Evolutionary conservation across 1,284 basidiomycete species (phyloP).

Genomic region (Ceratobasidium sp.): DNA sequence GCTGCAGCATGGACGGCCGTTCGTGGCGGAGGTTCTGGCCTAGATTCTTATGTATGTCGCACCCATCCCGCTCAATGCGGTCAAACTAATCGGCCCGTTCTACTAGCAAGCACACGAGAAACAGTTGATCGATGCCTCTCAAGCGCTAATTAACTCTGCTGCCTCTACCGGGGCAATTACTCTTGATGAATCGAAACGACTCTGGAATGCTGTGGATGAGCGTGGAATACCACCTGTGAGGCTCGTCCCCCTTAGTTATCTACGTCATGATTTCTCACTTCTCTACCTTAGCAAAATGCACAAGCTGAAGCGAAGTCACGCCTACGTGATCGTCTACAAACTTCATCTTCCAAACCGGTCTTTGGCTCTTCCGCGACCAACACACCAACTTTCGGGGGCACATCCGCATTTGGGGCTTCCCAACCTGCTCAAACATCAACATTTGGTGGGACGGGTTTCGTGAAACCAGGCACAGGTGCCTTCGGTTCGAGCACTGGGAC

Average conservation of each 20-base stretch:
- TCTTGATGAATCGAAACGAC: conserved; percentile 35
- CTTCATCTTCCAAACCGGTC: conserved; percentile 25
- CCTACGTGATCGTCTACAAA: conserved; percentile 34
- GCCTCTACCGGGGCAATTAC: conserved; percentile 32
- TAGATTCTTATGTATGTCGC: conserved; percentile 76
- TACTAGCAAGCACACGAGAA: conserved; percentile 70
- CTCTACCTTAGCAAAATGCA: conserved; percentile 6
- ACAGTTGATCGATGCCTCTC: conserved; percentile 24
- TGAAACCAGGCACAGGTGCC: conserved; percentile 49
- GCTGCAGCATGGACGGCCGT: conserved; percentile 74
- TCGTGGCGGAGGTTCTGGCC: conserved; percentile 63
- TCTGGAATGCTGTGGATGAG: conserved; percentile 36
- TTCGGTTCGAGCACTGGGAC: conserved; percentile 48
- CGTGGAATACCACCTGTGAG: conserved; percentile 30
- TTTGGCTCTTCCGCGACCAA: conserved; percentile 20
- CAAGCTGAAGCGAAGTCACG: conserved; percentile 31
- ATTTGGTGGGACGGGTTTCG: conserved; percentile 33
- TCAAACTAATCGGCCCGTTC: conserved; percentile 4
- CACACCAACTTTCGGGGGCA: conserved; percentile 25
- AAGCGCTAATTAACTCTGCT: conserved; percentile 18
- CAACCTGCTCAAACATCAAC: conserved; percentile 33
- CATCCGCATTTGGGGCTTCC: conserved; percentile 22
- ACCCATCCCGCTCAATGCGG: background rate
- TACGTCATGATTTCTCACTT: background rate
- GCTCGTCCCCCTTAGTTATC: background rate